Evolutionary conservation across 139 green algal species (phyloP).

Genomic region (Chlorella vulgaris): DNA sequence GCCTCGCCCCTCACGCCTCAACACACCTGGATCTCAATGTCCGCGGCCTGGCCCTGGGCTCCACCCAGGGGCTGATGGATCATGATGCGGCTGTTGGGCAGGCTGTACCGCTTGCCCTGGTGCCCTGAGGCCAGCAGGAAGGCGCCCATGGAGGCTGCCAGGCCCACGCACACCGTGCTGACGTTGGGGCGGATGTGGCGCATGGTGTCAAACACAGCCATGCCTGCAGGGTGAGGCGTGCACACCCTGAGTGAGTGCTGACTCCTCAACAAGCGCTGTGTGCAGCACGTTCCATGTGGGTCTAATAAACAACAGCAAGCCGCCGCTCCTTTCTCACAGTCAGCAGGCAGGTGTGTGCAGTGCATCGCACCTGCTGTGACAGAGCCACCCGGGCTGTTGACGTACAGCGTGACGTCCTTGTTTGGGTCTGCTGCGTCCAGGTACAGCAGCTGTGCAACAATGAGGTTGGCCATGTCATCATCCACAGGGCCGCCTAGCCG

Average conservation of each 20-base stretch:
- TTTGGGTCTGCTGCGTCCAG: conserved; percentile 85
- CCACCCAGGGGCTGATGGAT: conserved; percentile 99
- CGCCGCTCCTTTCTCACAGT: too few relatives aligned
- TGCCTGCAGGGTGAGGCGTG: conserved; percentile 81
- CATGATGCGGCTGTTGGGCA: conserved; percentile 99
- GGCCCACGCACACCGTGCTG: conserved; percentile 96
- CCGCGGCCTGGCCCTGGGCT: conserved; percentile 97
- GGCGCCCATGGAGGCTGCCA: conserved; percentile 98
- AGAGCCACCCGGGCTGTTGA: conserved; percentile 97
- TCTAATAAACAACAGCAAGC: too few relatives aligned
- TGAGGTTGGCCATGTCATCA: conserved; percentile 99
- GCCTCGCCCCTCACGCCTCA: background rate
- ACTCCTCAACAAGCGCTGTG: too few relatives aligned
- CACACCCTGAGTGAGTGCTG: too few relatives aligned
- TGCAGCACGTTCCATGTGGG: too few relatives aligned
- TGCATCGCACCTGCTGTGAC: conserved; percentile 93
- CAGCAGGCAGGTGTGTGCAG: too few relatives aligned
- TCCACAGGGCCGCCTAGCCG: conserved; percentile 97
- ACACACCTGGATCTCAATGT: conserved; percentile 95
- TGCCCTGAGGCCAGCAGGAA: conserved; percentile 96
- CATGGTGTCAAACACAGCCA: conserved; percentile 99
- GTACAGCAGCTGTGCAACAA: conserved; percentile 97
- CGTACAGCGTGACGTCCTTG: conserved; percentile 97
- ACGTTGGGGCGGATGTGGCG: conserved; percentile 95
- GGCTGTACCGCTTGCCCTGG: conserved; percentile 95